Base-by-base conservation (phyloP, 2,329 filamentous ascomycete species). In the Epichloe bromicola region DNA sequence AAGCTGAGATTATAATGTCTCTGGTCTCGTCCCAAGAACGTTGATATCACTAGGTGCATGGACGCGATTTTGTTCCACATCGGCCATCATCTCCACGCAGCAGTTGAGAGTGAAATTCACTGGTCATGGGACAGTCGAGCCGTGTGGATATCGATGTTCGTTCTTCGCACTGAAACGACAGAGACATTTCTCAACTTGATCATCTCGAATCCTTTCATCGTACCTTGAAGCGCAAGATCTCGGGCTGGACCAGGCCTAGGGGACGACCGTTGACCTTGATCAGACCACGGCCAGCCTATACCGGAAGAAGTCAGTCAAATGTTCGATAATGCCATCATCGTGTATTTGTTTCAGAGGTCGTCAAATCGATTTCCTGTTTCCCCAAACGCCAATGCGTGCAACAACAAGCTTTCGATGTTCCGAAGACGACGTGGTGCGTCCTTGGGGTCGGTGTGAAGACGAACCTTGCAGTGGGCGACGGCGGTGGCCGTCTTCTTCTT, bases 231-330 rank as follows among this genome's bases (percentile, higher is more conserved):
- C 93, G 86, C 68, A 98, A 82, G 74, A 95, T 85, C 78, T 95
- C 87, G 66, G 93, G 90, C 79, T 96, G 87, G 67, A 95, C 86
- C 67, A 97, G 87, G 68, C 79, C 79, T 67, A 98, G 84, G 68
- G 93, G 93, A 73, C 88, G 87, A 76, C 93, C 93, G 81, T 97
- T 98, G 76, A 96, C 93, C 82, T 94, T 95, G 77, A 98, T 82
- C 67, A 97, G 84, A 74, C 93, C 93, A 61, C 65, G 64, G 58
- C 70, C 70, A 62, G 70, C 63, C 70, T 72, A 57, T 54, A 50
- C 20, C 39, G n/a, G n/a, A 48, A 56, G 55, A 56, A 50, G 63
- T 68, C 59, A 69, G 65, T 57, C 26, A 34, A 10, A 15, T 2
- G 30, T n/a, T 14, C 20, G 7, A 38, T 38, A 23, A 7, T 1